Percentiles rank a stretch among this genome's conserved stretches.
Evolutionary conservation across 139 green algal genomes (phyloP).

Genomic region (Astrephomene gubernaculifera): DNA sequence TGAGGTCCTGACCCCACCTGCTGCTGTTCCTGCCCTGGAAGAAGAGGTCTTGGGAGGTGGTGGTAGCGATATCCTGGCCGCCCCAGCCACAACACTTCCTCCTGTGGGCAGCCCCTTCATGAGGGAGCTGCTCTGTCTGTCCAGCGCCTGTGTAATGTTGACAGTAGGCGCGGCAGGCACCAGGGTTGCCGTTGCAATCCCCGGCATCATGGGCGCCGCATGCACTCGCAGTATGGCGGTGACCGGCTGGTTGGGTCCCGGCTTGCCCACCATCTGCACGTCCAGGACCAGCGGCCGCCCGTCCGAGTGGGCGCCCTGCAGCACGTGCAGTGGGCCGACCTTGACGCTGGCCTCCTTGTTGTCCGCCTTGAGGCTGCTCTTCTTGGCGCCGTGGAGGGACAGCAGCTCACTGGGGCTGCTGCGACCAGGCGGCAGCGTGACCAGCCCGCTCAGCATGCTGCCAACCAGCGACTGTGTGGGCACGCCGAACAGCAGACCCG

Average conservation of each 20-base stretch:
- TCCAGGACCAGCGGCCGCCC: not conserved
- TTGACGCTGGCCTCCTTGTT: not conserved
- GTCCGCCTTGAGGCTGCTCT: conserved; percentile 32
- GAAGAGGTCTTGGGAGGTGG: too few relatives aligned
- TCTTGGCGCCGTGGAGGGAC: not conserved
- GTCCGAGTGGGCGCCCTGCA: not conserved
- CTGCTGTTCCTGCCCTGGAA: too few relatives aligned
- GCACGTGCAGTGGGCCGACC: not conserved
- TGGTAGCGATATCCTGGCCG: too few relatives aligned
- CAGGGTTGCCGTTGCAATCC: not conserved
- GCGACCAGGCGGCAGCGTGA: not conserved
- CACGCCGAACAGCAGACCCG: conserved; percentile 27
- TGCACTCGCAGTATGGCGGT: not conserved
- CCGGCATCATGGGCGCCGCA: conserved; percentile 2
- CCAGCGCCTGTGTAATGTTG: not conserved
- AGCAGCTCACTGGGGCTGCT: not conserved
- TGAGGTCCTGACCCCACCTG: too few relatives aligned
- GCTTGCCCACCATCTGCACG: conserved; percentile 32
- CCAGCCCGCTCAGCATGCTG: not conserved
- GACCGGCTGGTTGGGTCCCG: not conserved
- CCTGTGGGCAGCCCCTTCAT: too few relatives aligned
- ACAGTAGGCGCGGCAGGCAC: not conserved
- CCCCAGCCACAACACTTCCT: too few relatives aligned
- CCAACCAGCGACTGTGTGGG: not conserved
- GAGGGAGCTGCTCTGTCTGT: too few relatives aligned